These are phyloP conservation scores for Schizophyllum commune DNA, from an alignment of 1,284 basidiomycete species.

Conservation along the genomic window DNA sequence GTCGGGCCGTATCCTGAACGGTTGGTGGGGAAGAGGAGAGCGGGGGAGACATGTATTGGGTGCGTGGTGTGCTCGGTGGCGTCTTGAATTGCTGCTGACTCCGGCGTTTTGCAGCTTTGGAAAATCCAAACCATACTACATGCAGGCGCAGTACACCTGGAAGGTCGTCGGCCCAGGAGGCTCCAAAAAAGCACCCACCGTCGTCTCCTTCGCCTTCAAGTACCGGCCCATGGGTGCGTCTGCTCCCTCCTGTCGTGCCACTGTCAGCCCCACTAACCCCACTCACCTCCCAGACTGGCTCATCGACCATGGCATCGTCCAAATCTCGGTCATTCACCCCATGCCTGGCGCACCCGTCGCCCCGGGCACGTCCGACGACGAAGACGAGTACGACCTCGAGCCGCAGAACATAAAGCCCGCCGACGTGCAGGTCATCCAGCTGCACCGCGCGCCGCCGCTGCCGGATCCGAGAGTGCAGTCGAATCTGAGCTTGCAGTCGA, in stretches of 20 bases:
- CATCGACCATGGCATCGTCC: constrained; percentile 33
- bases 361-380: not conserved
- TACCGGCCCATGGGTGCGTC: constrained; percentile 28
- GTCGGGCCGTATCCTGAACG: constrained; percentile 25
- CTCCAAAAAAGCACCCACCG: constrained; percentile 30
- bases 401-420: too few relatives aligned
- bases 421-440: not conserved
- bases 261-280: not conserved
- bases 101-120: constrained; percentile 32
- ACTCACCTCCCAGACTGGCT: not conserved
- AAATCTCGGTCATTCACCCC: not conserved
- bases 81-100: not conserved
- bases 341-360: not conserved
- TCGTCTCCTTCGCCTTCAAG: constrained; percentile 53
- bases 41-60: constrained; percentile 34
- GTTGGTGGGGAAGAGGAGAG: constrained; percentile 22
- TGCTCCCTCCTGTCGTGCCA: not conserved
- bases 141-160: constrained; percentile 44
- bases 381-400: not conserved
- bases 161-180: constrained; percentile 22
- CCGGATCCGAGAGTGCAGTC: not conserved
- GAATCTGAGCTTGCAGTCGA: not conserved
- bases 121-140: constrained; percentile 25
- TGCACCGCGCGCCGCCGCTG: too few relatives aligned
- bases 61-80: constrained; percentile 16